Percentiles rank a stretch among this genome's conserved stretches.
phyloP scores from a whole-genome alignment of 495 filamentous ascomycete species.

The Penicillium manginii region DNA sequence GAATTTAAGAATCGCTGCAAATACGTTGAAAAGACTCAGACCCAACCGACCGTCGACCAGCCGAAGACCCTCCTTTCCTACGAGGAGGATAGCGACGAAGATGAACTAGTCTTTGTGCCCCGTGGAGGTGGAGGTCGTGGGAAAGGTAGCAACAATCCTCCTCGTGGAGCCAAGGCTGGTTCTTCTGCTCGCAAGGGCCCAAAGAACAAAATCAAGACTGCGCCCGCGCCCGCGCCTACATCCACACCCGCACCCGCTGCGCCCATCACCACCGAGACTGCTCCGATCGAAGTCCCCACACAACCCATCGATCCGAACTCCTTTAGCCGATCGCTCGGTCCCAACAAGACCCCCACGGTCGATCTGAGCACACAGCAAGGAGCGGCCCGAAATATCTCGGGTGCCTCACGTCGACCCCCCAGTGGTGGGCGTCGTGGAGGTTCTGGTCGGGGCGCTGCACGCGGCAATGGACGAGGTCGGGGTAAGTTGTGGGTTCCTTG shows the following conservation, averaged over 20 bases:
- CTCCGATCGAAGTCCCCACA: conserved; percentile 48
- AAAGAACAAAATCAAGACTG: conserved; percentile 13
- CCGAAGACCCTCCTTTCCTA: conserved; percentile 48
- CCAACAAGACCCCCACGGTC: conserved; percentile 35
- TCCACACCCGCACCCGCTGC: conserved; percentile 7
- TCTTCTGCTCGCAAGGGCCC: conserved; percentile 29
- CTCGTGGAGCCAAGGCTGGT: conserved; percentile 32
- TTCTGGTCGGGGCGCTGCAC: conserved; percentile 30
- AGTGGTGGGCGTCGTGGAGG: conserved; percentile 38
- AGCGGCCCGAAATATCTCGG: conserved; percentile 41
- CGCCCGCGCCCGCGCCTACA: conserved; percentile 8
- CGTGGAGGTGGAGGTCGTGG: conserved; percentile 45
- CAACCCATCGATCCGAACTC: conserved; percentile 60
- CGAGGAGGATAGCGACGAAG: conserved; percentile 60
- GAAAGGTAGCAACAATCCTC: conserved; percentile 30
- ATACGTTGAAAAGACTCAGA: conserved; percentile 51
- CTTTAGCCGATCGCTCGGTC: conserved; percentile 49
- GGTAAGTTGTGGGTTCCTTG: conserved; percentile 62
- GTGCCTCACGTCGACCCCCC: conserved; percentile 39
- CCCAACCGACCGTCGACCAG: conserved; percentile 26
- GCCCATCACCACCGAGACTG: conserved; percentile 26
- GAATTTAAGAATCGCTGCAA: conserved; percentile 60
- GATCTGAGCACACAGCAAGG: conserved; percentile 45
- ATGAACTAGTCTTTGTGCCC: conserved; percentile 61
- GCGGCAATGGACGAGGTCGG: conserved; percentile 46